phyloP scores from a whole-genome alignment of 306 rosid genomes.

The Pyrus bretschneideri region DNA sequence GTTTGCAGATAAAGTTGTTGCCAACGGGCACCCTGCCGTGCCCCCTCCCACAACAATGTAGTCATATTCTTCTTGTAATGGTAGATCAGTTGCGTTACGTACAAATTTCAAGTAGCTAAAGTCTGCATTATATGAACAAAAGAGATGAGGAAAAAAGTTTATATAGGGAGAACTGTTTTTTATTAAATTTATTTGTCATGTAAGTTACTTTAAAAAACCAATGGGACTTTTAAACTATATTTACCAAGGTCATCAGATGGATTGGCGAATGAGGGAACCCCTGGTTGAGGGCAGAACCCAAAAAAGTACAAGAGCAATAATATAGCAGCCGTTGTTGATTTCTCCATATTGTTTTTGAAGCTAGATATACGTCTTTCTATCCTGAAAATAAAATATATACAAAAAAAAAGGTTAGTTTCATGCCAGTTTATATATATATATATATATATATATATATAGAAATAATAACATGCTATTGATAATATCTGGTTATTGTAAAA shows the following conservation, averaged over 20 bases:
- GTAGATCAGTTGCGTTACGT: background rate
- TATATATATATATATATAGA: no score
- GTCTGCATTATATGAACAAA: background rate
- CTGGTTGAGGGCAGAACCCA: background rate
- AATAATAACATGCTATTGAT: no score
- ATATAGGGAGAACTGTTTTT: background rate
- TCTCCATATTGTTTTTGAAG: background rate
- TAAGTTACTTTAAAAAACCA: background rate
- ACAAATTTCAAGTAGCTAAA: background rate
- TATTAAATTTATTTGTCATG: background rate
- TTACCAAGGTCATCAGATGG: background rate
- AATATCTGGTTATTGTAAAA: no score
- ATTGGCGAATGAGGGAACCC: background rate
- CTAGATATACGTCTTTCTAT: background rate
- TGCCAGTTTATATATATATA: no score
- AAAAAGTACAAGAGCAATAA: background rate
- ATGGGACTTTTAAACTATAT: background rate
- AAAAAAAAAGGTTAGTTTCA: background rate
- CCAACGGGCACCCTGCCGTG: background rate
- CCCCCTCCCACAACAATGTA: background rate
- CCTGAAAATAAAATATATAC: background rate
- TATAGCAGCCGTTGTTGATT: background rate
- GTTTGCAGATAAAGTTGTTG: background rate
- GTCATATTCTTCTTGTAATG: background rate
- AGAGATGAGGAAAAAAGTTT: background rate